phyloP scores from a whole-genome alignment of 1,284 basidiomycete species.

The Trametes sp. region DNA sequence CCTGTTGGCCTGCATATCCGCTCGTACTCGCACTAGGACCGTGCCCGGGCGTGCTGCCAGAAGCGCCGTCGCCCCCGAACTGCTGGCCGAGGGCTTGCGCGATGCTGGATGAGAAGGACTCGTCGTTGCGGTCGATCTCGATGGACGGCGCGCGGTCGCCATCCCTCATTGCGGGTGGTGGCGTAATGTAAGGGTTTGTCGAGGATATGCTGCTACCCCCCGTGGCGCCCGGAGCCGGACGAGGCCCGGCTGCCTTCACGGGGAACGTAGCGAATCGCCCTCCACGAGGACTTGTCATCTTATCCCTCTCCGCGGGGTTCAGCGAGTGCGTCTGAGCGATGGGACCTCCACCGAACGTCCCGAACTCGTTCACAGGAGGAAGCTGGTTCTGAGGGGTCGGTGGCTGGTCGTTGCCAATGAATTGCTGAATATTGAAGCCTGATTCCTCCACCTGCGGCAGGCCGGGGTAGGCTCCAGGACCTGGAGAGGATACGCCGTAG shows the following conservation, averaged over 20 bases:
- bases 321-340: conserved; percentile 35
- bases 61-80: conserved; percentile 22
- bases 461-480: conserved; percentile 17
- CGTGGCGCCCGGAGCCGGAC: conserved; percentile 27
- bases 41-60: conserved; percentile 8
- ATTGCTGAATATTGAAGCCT: conserved; percentile 23
- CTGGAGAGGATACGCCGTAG: conserved; percentile 8
- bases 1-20: conserved; percentile 16
- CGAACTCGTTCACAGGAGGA: conserved; percentile 37
- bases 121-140: conserved; percentile 39
- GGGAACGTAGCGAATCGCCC: conserved; percentile 69
- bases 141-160: conserved; percentile 44
- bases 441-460: conserved; percentile 29
- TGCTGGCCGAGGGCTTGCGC: conserved; percentile 50
- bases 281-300: conserved; percentile 31
- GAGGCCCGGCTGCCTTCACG: conserved; percentile 41
- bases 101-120: conserved; percentile 61
- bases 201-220: conserved; percentile 13
- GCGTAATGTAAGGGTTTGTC: conserved; percentile 26
- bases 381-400: conserved; percentile 9
- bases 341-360: conserved; percentile 24
- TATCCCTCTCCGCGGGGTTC: conserved; percentile 26
- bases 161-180: conserved; percentile 34
- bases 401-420: conserved; percentile 20
- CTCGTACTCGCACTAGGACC: conserved; percentile 19